Evolutionary conservation across 768 basidiomycete species (phyloP), one percentile per base, ranked within the genome.

Genomic region (Thelephora ganbajun): DNA sequence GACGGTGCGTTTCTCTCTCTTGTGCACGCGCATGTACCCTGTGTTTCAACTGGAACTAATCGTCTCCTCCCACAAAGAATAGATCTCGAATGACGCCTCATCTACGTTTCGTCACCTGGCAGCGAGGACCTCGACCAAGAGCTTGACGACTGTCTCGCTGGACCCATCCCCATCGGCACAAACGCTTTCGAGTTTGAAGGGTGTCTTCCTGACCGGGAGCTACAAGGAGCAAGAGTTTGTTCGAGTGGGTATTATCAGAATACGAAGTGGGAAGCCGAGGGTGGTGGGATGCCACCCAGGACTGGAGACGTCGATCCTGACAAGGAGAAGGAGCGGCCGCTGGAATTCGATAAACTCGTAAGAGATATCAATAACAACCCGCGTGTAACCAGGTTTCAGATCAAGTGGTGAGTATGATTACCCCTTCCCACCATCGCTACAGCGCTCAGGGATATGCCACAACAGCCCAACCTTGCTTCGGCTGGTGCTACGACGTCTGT

Each of bases 181-280:
- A 98, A 97, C 68, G 84, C 91, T 2, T 99, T 99, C 62, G 92
- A 94, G 59, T 99, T 99, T 66, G 83, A 88, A 62, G 89, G 89
- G 16, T 73, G 78, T 7, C 70, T 93, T 0, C 94, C 94, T 99
- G 45, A 98, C 93, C 0, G 96, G 91, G 6, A 88, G 87, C 11
- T 99, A 98, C 65, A 79, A 81, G 35, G 94, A 97, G 45, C 93
- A 96, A 58, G 96, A 98, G 62, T 99, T 99, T 59, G 94, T 99
- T n/a, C 80, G 94, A 42, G 93, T 99, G 22, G 96, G 6, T 98
- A 99, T 62, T 99, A 99, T 63, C 96, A 98, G 66, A 93, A 98
- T 60, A 97, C 93, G 20, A 93, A 98, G 63, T 98, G 97, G 59
- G 26, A 30, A 30, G 9, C 26, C 26, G 26, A 30, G 26, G 26